Base-by-base conservation (phyloP, 352 stramenopile genomes). In the Phytophthora fragariae region DNA sequence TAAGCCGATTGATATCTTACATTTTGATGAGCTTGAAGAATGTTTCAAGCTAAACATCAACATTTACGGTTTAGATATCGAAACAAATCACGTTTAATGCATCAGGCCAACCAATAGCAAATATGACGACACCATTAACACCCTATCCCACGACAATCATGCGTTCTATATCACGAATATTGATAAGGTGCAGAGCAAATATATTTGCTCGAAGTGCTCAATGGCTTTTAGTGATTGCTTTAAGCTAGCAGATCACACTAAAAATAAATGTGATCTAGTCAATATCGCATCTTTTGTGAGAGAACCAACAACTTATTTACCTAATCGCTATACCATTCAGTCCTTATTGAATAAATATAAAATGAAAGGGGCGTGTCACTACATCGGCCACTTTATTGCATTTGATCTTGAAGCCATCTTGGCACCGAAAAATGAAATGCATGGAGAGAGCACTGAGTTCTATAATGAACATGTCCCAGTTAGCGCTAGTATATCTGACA, bases 1-100 rank as follows among this genome's bases (percentile, higher is more conserved):
- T 9, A 59, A 59, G 33, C 60, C 60, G 1, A 66, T 66, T 29
- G 60, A 59, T 17, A 9, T 66, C 1, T 14, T 66, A 27, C 49
- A 66, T 47, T 14, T 66, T 21, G 60, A 66, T n/a, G 60, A 66
- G 19, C 19, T 66, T 50, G 59, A 65, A 11, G 59, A 65, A 11
- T 65, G 59, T 46, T 57, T 73, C 2, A 27, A 27, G 24, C 2
- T 27, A 27, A 27, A 27, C 24, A 27, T 27, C 2, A 27, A 27
- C 24, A 27, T 44, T 14, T 14, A 44, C 15, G 12, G 4, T 14
- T 14, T 14, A 44, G 35, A 44, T 44, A 14, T 44, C 1, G 35
- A 44, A 14, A 44, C 35, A 14, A 14, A 14, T 10, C 11, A 44
- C 4, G 35, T 44, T 44, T 0, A 44, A 44, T 44, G 35, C 7